Base-by-base conservation (phyloP, 768 basidiomycete species). In the Mycena amicta region DNA sequence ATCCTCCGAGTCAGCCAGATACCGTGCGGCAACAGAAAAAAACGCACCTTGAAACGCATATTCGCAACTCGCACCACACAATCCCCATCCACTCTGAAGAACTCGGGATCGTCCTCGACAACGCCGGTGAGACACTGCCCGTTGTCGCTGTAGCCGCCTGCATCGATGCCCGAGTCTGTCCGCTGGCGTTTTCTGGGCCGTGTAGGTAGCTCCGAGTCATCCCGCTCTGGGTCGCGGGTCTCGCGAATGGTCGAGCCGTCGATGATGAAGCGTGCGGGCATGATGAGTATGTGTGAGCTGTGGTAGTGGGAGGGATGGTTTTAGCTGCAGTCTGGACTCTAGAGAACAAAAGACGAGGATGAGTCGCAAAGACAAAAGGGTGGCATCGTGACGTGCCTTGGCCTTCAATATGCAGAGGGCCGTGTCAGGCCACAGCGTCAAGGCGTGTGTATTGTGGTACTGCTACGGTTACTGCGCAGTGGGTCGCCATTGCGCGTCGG, bases 1-100 rank as follows among this genome's bases (percentile, higher is more conserved):
- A 4, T 20, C 5, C 43, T 15, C 15, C 20, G 43, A 45, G 33
- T 37, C 33, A 45, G 8, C 5, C 12, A 45, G 43, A 45, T 37
- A 37, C 15, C 15, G 37, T 43, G 16, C 40, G 27, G 5, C 26
- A 11, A n/a, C 12, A n/a, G n/a, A n/a, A n/a, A n/a, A n/a, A 47
- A 47, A 65, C 63, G 30, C 64, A 84, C 83, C 75, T 81, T 82
- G 74, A 84, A 84, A 20, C 84, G 55, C 0, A 71, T 77, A 39
- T 74, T 75, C 59, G 72, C 73, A 13, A 83, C 77, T 29, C 77
- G 72, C 1, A 85, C 62, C 30, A 79, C 71, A 39, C 75, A 78
- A 47, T 73, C 72, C 22, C 77, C 53, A 29, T 72, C 72, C 0
- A 71, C 71, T 47, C 71, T 70, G 61, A 75, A 83, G 56, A 77